phyloP scores from a whole-genome alignment of 805 yeast genomes.

The Suhomyces kilbournensis region DNA sequence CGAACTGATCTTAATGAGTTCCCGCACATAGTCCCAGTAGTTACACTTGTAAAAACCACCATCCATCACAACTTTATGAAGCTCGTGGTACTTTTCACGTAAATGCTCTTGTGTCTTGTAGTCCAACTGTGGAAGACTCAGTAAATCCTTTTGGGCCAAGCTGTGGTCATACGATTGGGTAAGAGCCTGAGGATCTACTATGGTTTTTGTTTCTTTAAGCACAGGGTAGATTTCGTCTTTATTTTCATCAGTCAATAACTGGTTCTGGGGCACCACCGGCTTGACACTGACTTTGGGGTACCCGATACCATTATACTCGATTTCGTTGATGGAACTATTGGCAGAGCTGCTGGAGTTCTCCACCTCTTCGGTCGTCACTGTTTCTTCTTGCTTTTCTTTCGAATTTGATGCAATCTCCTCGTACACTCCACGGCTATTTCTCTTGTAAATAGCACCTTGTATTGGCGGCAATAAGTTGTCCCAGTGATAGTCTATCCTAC shows the following conservation, averaged over 20 bases:
- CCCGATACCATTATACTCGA: constrained; percentile 29
- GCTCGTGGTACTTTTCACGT: constrained; percentile 53
- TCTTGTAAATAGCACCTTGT: constrained; percentile 61
- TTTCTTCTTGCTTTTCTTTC: constrained; percentile 4
- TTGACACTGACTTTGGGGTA: constrained; percentile 38
- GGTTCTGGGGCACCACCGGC: constrained; percentile 54
- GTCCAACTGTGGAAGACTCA: constrained; percentile 61
- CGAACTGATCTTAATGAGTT: constrained; percentile 55
- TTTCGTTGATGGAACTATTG: constrained; percentile 10
- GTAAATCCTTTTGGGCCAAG: constrained; percentile 54
- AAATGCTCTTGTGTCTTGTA: constrained; percentile 59
- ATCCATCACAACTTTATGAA: constrained; percentile 53
- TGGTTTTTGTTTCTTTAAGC: constrained; percentile 10
- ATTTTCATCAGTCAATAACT: constrained; percentile 38
- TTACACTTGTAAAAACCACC: constrained; percentile 70
- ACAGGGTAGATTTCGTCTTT: constrained; percentile 34
- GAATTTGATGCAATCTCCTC: background rate
- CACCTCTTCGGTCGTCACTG: background rate
- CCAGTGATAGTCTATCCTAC: constrained; percentile 65
- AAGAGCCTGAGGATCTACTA: constrained; percentile 55
- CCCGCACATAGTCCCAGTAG: constrained; percentile 71
- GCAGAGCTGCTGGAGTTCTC: constrained; percentile 7
- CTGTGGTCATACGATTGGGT: constrained; percentile 58
- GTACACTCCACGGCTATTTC: background rate
- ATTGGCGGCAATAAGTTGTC: constrained; percentile 79